Base-by-base conservation (phyloP, 768 basidiomycete genomes). In the Xerocomellus dryophilus region DNA sequence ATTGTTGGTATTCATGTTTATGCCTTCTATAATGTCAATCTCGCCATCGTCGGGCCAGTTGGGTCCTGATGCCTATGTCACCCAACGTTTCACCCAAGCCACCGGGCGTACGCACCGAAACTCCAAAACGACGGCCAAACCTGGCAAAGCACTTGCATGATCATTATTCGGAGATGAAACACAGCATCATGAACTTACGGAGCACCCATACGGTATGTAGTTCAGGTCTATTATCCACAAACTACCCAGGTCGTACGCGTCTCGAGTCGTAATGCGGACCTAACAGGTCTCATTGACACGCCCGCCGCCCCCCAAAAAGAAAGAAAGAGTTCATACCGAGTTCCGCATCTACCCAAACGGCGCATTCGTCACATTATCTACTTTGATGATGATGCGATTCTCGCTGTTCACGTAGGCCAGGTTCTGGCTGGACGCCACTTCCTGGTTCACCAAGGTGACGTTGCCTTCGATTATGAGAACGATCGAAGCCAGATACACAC, bases 341-440 rank as follows among this genome's bases (percentile, higher is more conserved):
- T 84, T 81, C 39, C 89, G 73, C 56, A 81, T 77, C 41, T 80
- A 62, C 51, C 78, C 76, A 23, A 66, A 69, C 15, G 74, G 68
- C 1, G 90, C 78, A 42, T 76, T 76, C 11, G 81, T 82, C 8
- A 71, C 69, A 63, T 90, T 89, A 74, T 92, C 90, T 7, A 92
- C 89, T 61, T 78, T 83, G 45, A 93, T 73, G 56, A 93, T 77
- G 6, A 83, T 85, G 51, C 85, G 81, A 7, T 86, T 83, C 1
- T 76, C 76, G 40, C 61, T 61, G 57, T 86, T 84, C 58, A 88
- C 66, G 61, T 79, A 88, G 5, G 83, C 81, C 18, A 91, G 73
- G 1, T 74, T 62, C 55, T 80, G 73, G 7, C 73, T 65, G 11
- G 70, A 67, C 1, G 85, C 85, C 20, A 73, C 71, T 2, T 73